Conservation (phyloP, 2,329 filamentous ascomycete genomes). For the Aureobasidium sp. region DNA sequence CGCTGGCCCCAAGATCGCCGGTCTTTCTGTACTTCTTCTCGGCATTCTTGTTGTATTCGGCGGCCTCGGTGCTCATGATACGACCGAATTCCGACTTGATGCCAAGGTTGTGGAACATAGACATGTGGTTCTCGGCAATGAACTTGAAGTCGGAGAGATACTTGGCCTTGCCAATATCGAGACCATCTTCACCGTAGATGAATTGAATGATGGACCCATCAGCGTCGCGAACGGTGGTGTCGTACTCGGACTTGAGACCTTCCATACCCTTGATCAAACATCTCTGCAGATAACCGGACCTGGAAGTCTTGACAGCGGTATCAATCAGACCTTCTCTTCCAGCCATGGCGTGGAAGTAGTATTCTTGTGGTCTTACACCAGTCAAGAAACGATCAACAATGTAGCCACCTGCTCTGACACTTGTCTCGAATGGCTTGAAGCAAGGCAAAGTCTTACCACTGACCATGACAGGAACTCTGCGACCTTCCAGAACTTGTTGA, state of each 20-base stretch:
- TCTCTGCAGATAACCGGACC: constrained; percentile 91
- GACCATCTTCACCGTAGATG: constrained; percentile 89
- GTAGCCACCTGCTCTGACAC: constrained; percentile 83
- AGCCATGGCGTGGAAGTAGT: constrained; percentile 99
- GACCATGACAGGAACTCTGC: constrained; percentile 93
- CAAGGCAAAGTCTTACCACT: constrained; percentile 94
- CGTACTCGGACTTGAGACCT: constrained; percentile 83
- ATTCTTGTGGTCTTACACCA: constrained; percentile 92
- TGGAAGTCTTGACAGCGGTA: constrained; percentile 95
- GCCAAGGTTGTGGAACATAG: constrained; percentile 67
- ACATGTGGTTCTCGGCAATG: constrained; percentile 74
- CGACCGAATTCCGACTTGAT: constrained; percentile 46
- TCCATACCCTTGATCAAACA: constrained; percentile 99
- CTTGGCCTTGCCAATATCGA: constrained; percentile 90
- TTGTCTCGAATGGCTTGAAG: constrained; percentile 85
- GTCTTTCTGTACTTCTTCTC: constrained; percentile 77
- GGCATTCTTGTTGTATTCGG: constrained; percentile 52
- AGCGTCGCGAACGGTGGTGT: constrained; percentile 86
- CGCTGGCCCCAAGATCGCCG: constrained; percentile 56
- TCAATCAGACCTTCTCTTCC: constrained; percentile 97
- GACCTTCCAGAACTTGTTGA: constrained; percentile 91
- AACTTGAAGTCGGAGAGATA: constrained; percentile 88
- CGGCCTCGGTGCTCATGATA: constrained; percentile 59
- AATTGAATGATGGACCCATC: constrained; percentile 94
- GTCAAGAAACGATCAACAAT: constrained; percentile 96